A percentile compares a stretch with the other conserved stretches of the same genome.
Conservation (phyloP, 148 eudicot species). For the Nepenthes mirabilis region DNA sequence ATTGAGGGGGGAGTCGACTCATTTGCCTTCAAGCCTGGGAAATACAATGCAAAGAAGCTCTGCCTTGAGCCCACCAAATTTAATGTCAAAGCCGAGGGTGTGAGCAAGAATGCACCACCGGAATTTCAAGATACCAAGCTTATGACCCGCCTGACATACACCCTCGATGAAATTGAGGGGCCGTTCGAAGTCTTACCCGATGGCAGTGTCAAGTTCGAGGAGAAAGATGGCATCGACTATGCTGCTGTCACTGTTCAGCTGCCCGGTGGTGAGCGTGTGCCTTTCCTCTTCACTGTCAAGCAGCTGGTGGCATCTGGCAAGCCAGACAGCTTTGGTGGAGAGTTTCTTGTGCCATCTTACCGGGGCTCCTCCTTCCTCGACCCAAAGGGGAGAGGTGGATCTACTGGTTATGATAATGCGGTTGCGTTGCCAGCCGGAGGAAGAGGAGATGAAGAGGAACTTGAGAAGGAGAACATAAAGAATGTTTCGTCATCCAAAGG, state of each 20-base stretch:
- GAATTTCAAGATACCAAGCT: conserved; percentile 97
- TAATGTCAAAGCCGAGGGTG: conserved; percentile 82
- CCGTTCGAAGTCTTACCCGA: conserved; percentile 79
- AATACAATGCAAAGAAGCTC: conserved; percentile 83
- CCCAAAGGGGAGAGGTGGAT: conserved; percentile 99
- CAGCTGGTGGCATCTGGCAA: conserved; percentile 92
- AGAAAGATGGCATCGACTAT: conserved; percentile 95
- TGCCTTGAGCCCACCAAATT: conserved; percentile 94
- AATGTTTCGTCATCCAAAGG: conserved; percentile 39
- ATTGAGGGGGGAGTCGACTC: conserved; percentile 50
- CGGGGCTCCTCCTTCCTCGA: conserved; percentile 93
- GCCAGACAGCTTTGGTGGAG: conserved; percentile 67
- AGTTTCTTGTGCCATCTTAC: conserved; percentile 92
- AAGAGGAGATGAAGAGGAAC: conserved; percentile 97
- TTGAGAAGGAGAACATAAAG: conserved; percentile 79
- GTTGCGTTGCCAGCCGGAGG: conserved; percentile 99
- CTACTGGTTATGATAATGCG: conserved; percentile 91
- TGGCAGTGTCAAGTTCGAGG: conserved; percentile 82
- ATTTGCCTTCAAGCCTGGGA: conserved; percentile 83
- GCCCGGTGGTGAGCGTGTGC: conserved; percentile 97
- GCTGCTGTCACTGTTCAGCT: conserved; percentile 98
- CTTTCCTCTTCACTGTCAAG: conserved; percentile 86
- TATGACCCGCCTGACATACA: conserved; percentile 96
- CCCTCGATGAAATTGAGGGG: conserved; percentile 94
- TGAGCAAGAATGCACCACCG: conserved; percentile 65